These are phyloP conservation scores for Aspergillus sp. DNA, from an alignment of 2,329 filamentous ascomycete genomes.

Conservation along the genomic window DNA sequence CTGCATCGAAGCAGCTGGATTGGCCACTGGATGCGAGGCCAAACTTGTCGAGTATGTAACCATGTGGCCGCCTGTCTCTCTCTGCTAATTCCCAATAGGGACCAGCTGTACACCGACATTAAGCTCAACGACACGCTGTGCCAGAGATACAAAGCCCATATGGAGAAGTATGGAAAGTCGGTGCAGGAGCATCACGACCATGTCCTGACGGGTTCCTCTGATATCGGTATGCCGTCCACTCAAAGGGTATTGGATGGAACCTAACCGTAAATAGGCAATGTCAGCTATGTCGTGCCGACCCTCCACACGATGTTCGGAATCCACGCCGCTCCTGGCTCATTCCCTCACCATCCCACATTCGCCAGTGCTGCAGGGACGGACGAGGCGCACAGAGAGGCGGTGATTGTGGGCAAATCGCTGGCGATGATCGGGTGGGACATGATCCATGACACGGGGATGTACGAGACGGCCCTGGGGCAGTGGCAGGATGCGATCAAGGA, in stretches of 20 bases:
- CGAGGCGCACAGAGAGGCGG: slow-evolving; percentile 32
- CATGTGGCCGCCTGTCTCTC: background rate
- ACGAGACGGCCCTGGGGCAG: slow-evolving; percentile 14
- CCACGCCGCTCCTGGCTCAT: slow-evolving; percentile 25
- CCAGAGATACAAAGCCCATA: slow-evolving; percentile 36
- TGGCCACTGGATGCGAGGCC: slow-evolving; percentile 27
- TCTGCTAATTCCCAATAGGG: slow-evolving; percentile 4
- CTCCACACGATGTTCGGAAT: slow-evolving; percentile 44
- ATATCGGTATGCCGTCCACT: slow-evolving; percentile 29
- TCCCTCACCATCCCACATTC: slow-evolving; percentile 35
- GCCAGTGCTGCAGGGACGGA: slow-evolving; percentile 37
- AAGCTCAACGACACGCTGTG: slow-evolving; percentile 39
- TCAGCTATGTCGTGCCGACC: slow-evolving; percentile 39
- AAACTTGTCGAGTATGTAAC: slow-evolving; percentile 21
- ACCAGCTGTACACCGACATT: slow-evolving; percentile 37
- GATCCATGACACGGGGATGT: slow-evolving; percentile 15
- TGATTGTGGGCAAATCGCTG: slow-evolving; percentile 40
- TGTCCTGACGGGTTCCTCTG: slow-evolving; percentile 36
- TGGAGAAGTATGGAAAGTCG: slow-evolving; percentile 32
- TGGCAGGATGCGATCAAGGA: slow-evolving; percentile 17
- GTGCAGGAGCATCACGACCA: slow-evolving; percentile 30
- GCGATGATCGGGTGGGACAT: slow-evolving; percentile 30
- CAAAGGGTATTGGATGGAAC: background rate
- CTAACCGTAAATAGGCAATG: slow-evolving; percentile 32
- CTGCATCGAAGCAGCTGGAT: slow-evolving; percentile 28